phyloP scores from a whole-genome alignment of 768 basidiomycete genomes.

The Panus rudis region DNA sequence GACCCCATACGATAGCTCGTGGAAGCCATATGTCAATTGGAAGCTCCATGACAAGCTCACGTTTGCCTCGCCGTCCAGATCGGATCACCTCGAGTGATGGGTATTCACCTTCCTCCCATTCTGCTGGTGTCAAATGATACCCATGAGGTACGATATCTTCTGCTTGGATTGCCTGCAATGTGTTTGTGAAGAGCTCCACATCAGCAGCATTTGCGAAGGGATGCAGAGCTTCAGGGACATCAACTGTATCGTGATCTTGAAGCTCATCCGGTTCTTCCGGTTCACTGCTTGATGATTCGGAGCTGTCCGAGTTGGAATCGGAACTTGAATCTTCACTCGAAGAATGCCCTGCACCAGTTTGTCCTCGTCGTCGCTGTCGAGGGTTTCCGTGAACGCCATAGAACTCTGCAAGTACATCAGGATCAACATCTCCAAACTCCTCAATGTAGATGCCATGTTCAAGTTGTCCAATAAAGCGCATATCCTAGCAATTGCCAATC shows the following conservation, averaged over 20 bases:
- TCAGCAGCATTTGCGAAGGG: no score
- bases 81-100: background rate
- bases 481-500: slow-evolving; percentile 14
- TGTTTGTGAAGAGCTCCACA: no score
- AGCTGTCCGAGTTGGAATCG: no score
- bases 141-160: slow-evolving; percentile 1
- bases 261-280: no score
- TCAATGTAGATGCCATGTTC: slow-evolving; percentile 13
- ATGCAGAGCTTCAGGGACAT: no score
- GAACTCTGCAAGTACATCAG: slow-evolving; percentile 11
- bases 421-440: slow-evolving; percentile 9
- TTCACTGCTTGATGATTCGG: no score
- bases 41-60: no score
- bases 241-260: no score
- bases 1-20: no score
- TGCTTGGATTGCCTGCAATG: no score
- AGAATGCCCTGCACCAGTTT: slow-evolving; percentile 11
- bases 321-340: background rate
- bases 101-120: slow-evolving; percentile 7
- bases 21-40: no score
- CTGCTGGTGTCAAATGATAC: slow-evolving; percentile 1
- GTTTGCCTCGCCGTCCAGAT: no score
- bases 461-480: slow-evolving; percentile 13
- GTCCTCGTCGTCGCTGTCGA: background rate
- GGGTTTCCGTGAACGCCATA: slow-evolving; percentile 7